Percentiles rank a stretch among this genome's conserved stretches.
Conservation (phyloP, 805 yeast species). For the Wickerhamiella azymoides region DNA sequence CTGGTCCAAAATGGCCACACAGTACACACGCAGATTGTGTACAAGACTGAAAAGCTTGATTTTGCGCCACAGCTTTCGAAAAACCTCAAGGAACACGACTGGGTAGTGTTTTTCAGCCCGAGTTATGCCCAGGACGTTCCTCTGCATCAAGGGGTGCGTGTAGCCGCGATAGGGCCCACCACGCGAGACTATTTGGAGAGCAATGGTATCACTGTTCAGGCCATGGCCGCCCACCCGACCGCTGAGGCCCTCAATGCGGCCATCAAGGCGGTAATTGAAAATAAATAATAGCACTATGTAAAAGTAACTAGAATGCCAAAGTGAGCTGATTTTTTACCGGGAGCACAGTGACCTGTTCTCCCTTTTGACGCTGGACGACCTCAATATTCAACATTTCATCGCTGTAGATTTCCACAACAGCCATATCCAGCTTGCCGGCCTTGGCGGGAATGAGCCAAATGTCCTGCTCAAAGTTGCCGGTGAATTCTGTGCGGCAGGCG, state of each 20-base stretch:
- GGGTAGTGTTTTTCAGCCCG: constrained; percentile 86
- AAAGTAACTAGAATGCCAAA: constrained; percentile 45
- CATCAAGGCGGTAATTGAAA: constrained; percentile 14
- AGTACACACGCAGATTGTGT: constrained; percentile 50
- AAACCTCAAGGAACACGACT: constrained; percentile 24
- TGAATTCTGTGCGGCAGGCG: constrained; percentile 39
- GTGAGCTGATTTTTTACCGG: constrained; percentile 53
- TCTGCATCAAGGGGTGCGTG: constrained; percentile 7
- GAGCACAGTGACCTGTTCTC: constrained; percentile 55
- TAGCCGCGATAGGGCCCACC: constrained; percentile 90
- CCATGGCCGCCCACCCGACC: constrained; percentile 61
- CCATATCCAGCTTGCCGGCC: constrained; percentile 58
- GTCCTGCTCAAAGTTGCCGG: constrained; percentile 23
- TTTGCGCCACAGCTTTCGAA: constrained; percentile 31
- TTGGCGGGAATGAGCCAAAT: constrained; percentile 57
- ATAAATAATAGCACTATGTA: not conserved
- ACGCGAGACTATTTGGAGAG: constrained; percentile 47
- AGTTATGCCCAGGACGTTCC: constrained; percentile 49
- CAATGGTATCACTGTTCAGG: constrained; percentile 41
- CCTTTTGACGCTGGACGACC: constrained; percentile 50
- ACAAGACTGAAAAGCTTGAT: constrained; percentile 43
- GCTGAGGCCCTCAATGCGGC: constrained; percentile 42
- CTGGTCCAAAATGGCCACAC: constrained; percentile 32
- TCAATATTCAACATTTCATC: constrained; percentile 35
- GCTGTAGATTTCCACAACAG: constrained; percentile 39